These are phyloP conservation scores for Pythium angustatum DNA, from an alignment of 352 stramenopile genomes.

Conservation along the genomic window DNA sequence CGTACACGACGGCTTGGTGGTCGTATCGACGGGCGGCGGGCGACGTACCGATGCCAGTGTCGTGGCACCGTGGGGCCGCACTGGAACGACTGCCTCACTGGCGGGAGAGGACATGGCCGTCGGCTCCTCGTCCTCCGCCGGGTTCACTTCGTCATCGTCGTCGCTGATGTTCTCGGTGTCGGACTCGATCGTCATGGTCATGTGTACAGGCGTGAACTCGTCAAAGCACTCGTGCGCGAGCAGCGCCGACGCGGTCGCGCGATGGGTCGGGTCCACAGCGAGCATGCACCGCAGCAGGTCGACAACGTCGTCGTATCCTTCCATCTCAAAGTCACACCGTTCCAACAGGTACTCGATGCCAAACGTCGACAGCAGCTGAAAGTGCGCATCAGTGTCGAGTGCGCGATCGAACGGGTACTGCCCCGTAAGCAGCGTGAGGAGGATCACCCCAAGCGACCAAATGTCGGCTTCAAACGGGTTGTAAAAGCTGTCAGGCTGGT, in stretches of 20 bases:
- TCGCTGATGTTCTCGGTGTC: not conserved
- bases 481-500: slow-evolving; percentile 37
- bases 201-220: slow-evolving; percentile 14
- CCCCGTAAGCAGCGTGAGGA: slow-evolving; percentile 70
- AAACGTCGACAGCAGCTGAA: slow-evolving; percentile 54
- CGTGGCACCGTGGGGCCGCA: slow-evolving; percentile 2
- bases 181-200: not conserved
- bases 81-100: not conserved
- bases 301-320: slow-evolving; percentile 38
- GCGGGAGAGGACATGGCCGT: no score
- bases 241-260: slow-evolving; percentile 43
- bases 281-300: slow-evolving; percentile 61
- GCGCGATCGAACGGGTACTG: slow-evolving; percentile 68
- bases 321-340: slow-evolving; percentile 59
- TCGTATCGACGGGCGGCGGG: slow-evolving; percentile 21
- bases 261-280: slow-evolving; percentile 45
- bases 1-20: slow-evolving; percentile 19
- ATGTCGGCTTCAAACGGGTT: slow-evolving; percentile 67
- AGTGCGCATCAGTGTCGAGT: slow-evolving; percentile 54
- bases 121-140: slow-evolving; percentile 2
- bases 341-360: slow-evolving; percentile 69
- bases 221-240: slow-evolving; percentile 45
- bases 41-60: slow-evolving; percentile 12
- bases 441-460: slow-evolving; percentile 82
- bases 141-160: slow-evolving; percentile 1